Conservation (phyloP, 306 rosid species). For the Senna siamea region DNA sequence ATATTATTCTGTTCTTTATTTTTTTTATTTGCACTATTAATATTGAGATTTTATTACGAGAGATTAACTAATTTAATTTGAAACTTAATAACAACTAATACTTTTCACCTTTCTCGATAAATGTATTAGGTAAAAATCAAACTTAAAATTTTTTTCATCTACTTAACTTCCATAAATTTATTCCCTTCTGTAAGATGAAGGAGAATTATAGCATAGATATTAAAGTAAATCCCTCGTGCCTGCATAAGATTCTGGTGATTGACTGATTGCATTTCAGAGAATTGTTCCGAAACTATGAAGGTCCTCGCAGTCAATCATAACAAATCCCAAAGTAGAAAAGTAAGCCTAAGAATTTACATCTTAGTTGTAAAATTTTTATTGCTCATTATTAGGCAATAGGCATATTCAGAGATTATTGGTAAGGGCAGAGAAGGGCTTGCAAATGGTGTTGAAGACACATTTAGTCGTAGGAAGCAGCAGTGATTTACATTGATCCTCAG, state of each 20-base stretch:
- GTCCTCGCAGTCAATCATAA: constrained; percentile 5
- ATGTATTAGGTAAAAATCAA: too few relatives aligned
- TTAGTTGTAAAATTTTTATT: constrained; percentile 20
- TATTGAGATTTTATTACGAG: too few relatives aligned
- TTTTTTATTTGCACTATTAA: too few relatives aligned
- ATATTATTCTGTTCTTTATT: too few relatives aligned
- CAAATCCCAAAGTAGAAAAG: neutral
- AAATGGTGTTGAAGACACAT: constrained; percentile 80
- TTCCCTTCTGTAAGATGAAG: neutral
- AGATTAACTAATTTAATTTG: too few relatives aligned
- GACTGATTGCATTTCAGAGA: too few relatives aligned
- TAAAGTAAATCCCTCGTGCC: neutral
- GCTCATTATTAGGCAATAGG: constrained; percentile 71
- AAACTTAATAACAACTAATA: too few relatives aligned
- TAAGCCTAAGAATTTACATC: neutral
- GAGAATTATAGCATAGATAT: neutral
- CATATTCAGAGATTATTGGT: constrained; percentile 75
- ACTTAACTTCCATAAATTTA: too few relatives aligned
- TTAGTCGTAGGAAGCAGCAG: constrained; percentile 53
- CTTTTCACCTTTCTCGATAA: too few relatives aligned
- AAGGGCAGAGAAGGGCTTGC: constrained; percentile 67
- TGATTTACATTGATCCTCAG: constrained; percentile 29
- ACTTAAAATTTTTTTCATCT: too few relatives aligned
- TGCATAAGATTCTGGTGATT: too few relatives aligned
- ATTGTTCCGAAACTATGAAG: too few relatives aligned